These are phyloP conservation scores for Penicillium sp. DNA, from an alignment of 2,329 filamentous ascomycete genomes.

Conservation along the genomic window DNA sequence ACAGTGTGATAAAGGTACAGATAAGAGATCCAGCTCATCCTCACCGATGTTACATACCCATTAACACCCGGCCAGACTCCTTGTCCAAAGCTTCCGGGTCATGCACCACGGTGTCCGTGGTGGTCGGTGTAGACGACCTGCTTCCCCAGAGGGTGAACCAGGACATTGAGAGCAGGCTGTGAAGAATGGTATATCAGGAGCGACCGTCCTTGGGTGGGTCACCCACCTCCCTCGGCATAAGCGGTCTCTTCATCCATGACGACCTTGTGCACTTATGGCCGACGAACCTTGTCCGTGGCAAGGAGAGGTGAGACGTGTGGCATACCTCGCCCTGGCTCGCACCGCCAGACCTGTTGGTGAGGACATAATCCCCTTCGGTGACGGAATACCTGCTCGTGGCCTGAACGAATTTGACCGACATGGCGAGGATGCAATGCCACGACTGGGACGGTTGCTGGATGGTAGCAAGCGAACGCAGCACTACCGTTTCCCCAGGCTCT, in stretches of 20 bases:
- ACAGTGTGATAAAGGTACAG: too few relatives aligned
- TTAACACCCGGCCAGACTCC: slow-evolving; percentile 3
- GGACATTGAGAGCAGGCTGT: neutral
- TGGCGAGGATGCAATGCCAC: slow-evolving; percentile 6
- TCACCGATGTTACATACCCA: slow-evolving; percentile 1
- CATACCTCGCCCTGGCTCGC: slow-evolving; percentile 24
- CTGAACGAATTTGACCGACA: slow-evolving; percentile 20
- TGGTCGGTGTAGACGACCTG: slow-evolving; percentile 29
- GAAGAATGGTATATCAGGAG: slow-evolving; percentile 1
- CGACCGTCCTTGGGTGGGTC: slow-evolving; percentile 26
- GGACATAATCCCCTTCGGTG: slow-evolving; percentile 24
- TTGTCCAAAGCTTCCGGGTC: slow-evolving; percentile 25
- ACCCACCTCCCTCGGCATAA: slow-evolving; percentile 21
- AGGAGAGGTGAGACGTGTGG: neutral
- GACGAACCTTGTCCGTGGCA: slow-evolving; percentile 1
- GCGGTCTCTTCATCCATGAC: slow-evolving; percentile 24
- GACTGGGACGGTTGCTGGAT: too few relatives aligned
- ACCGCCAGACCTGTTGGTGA: slow-evolving; percentile 25
- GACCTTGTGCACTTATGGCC: slow-evolving; percentile 23
- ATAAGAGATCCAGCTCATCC: too few relatives aligned
- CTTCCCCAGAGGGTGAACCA: neutral
- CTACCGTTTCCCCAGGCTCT: too few relatives aligned
- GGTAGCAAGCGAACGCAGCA: too few relatives aligned
- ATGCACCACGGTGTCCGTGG: slow-evolving; percentile 29
- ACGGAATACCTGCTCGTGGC: slow-evolving; percentile 25